Base-by-base conservation (phyloP, 805 yeast species). In the Nakazawaea siamensis region DNA sequence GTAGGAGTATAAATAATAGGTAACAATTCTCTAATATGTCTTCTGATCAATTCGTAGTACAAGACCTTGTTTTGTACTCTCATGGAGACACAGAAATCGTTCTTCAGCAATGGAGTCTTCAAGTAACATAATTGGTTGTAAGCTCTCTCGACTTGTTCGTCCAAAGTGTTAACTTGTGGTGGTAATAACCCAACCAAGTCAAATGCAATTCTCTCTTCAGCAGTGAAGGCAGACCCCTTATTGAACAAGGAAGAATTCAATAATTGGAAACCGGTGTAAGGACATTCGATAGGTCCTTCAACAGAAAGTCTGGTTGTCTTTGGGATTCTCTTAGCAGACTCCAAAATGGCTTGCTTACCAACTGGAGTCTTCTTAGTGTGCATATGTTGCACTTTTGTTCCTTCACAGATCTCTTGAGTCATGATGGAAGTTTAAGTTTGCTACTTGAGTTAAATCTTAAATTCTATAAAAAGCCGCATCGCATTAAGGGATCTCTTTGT, bases 151-250 rank as follows among this genome's bases (percentile, higher is more conserved):
- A 83, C 87, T 63, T 90, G 97, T 49, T 83, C 95, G 41, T 90
- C 87, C 46, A 88, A 66, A 8, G 87, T 67, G 55, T 87, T 84
- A 19, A 85, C 80, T 44, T 74, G 79, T 1, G 92, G 73, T 3
- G 98, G 98, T 24, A 90, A 66, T 41, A 90, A 64, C 11, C 96
- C 97, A 13, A 65, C 66, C 32, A 90, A 65, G 12, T 76, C 80
- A 58, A 90, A 90, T 2, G 83, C 83, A 8, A 69, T 64, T 52
- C 97, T 73, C 60, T 90, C 98, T 43, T 83, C 88, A 13, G 58
- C 49, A 5, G 92, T 76, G 57, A 92, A 92, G 1, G 96, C 97
- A n/a, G 96, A 80, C 24, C 97, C 97, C 57, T 92, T 90, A 65
- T 90, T 90, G 62, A 82, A 84, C 27, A 81, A 62, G 0, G 97